These are phyloP conservation scores for Globisporangium orthogonon DNA, from an alignment of 352 stramenopile species.

Conservation along the genomic window DNA sequence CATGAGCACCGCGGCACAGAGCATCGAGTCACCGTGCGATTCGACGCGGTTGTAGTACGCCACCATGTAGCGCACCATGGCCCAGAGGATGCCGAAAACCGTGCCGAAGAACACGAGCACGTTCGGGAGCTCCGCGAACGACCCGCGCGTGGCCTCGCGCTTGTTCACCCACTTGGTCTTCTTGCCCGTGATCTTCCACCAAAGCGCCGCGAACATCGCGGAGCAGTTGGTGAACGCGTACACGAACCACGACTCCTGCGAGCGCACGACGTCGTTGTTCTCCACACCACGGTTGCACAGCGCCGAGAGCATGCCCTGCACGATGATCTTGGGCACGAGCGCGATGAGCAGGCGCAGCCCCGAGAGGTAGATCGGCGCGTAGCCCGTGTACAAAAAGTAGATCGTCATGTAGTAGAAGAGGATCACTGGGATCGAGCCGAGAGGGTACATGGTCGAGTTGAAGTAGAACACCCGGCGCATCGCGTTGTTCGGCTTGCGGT, in stretches of 20 bases:
- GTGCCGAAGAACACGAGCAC: slow-evolving; percentile 73
- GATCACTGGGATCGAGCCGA: slow-evolving; percentile 70
- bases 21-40: slow-evolving; percentile 71
- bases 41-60: slow-evolving; percentile 65
- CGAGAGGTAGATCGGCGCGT: slow-evolving; percentile 76
- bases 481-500: slow-evolving; percentile 74
- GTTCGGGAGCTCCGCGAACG: slow-evolving; percentile 70
- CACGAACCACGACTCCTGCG: slow-evolving; percentile 72
- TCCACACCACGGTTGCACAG: slow-evolving; percentile 72
- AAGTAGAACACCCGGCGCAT: slow-evolving; percentile 85
- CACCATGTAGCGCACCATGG: slow-evolving; percentile 66
- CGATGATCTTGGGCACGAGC: slow-evolving; percentile 69
- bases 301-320: slow-evolving; percentile 62
- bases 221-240: slow-evolving; percentile 82
- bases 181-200: slow-evolving; percentile 77
- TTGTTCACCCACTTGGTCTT: slow-evolving; percentile 73
- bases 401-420: slow-evolving; percentile 83
- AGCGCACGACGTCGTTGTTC: slow-evolving; percentile 79
- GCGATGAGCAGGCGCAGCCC: slow-evolving; percentile 60
- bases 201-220: slow-evolving; percentile 65
- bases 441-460: slow-evolving; percentile 76
- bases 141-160: slow-evolving; percentile 50
- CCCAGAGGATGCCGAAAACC: slow-evolving; percentile 71
- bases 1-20: slow-evolving; percentile 64
- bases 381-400: slow-evolving; percentile 84